These are phyloP conservation scores for Ophiostoma piceae DNA, from an alignment of 2,329 filamentous ascomycete genomes.

Conservation along the genomic window DNA sequence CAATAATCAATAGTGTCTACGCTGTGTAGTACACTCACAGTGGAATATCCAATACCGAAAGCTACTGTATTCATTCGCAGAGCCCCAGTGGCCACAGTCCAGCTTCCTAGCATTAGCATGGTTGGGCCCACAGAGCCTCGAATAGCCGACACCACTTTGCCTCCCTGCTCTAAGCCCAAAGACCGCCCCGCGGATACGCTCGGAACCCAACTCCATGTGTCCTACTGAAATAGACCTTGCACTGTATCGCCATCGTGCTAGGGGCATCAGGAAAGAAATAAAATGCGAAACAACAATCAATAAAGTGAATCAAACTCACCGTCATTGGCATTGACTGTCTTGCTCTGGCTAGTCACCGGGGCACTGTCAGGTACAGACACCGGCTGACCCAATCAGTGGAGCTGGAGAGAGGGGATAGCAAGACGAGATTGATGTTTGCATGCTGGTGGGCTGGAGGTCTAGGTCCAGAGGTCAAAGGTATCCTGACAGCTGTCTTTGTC, in stretches of 20 bases:
- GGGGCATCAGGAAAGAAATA: background rate
- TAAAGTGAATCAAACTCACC: background rate
- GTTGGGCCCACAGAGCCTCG: slow-evolving; percentile 19
- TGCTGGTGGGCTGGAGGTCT: background rate
- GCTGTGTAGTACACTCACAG: background rate
- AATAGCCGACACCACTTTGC: slow-evolving; percentile 19
- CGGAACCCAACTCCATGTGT: background rate
- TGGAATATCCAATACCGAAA: background rate
- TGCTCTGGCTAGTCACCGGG: slow-evolving; percentile 16
- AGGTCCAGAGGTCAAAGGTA: background rate
- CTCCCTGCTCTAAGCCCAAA: background rate
- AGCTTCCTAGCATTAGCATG: background rate
- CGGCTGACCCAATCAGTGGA: slow-evolving; percentile 15
- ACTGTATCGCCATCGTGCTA: background rate
- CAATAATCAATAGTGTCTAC: background rate
- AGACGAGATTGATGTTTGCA: slow-evolving; percentile 1
- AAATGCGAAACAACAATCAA: background rate
- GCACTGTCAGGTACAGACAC: slow-evolving; percentile 18
- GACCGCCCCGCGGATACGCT: background rate
- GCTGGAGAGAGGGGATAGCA: background rate
- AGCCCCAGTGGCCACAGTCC: slow-evolving; percentile 8
- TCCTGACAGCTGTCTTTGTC: background rate
- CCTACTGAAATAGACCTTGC: background rate
- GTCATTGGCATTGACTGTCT: slow-evolving; percentile 15
- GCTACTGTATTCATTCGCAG: background rate